Conservation (phyloP, 768 basidiomycete genomes). For the Lactarius vividus region DNA sequence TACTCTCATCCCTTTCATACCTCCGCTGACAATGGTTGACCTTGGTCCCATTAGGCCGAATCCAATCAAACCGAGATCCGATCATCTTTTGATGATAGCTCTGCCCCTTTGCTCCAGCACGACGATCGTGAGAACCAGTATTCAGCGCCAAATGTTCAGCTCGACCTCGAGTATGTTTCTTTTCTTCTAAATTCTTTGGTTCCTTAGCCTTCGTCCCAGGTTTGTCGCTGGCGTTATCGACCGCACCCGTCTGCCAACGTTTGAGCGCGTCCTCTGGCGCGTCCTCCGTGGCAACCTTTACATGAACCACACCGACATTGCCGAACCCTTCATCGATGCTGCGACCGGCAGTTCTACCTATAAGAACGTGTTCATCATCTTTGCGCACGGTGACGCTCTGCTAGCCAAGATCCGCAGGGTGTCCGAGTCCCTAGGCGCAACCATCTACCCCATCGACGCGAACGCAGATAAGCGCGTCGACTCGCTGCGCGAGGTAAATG, state of each 20-base stretch:
- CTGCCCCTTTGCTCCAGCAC: constrained; percentile 86
- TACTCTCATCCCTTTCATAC: constrained; percentile 33
- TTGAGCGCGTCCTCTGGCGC: constrained; percentile 97
- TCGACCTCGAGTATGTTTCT: constrained; percentile 81
- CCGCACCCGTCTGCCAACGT: constrained; percentile 84
- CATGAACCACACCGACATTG: constrained; percentile 98
- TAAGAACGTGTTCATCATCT: constrained; percentile 99
- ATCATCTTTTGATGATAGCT: constrained; percentile 86
- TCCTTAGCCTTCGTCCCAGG: constrained; percentile 38
- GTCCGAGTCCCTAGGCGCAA: constrained; percentile 98
- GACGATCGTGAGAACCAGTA: constrained; percentile 78
- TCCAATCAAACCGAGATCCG: constrained; percentile 76
- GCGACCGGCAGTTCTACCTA: constrained; percentile 76
- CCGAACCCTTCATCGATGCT: constrained; percentile 88
- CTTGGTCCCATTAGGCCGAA: constrained; percentile 56
- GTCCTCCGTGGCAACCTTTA: constrained; percentile 96
- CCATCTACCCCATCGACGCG: constrained; percentile 92
- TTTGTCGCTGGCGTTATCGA: constrained; percentile 98
- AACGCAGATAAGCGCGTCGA: constrained; percentile 91
- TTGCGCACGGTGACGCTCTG: constrained; percentile 91
- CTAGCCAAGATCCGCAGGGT: constrained; percentile 97
- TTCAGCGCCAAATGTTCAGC: constrained; percentile 47
- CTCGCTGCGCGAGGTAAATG: constrained; percentile 83
- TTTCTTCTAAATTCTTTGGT: neutral
- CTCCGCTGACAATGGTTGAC: neutral